Conservation (phyloP, 768 basidiomycete genomes). For the Clathrus columnatus region DNA sequence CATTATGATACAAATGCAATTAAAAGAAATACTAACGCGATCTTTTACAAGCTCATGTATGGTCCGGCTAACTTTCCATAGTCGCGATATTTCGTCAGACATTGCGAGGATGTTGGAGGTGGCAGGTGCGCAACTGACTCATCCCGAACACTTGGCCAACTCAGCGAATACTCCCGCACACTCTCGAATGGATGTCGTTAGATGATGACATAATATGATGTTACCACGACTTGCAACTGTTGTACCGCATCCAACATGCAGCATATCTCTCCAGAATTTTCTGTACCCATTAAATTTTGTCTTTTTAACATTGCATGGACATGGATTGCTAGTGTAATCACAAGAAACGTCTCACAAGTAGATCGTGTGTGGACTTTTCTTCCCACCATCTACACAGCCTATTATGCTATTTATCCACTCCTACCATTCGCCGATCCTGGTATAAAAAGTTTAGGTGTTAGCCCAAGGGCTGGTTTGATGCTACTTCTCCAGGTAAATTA, state of each 20-base stretch:
- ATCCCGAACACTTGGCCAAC: not conserved
- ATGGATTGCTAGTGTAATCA: conserved; percentile 56
- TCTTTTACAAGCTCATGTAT: conserved; percentile 95
- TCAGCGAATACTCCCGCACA: not conserved
- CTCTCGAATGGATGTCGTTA: too few relatives aligned
- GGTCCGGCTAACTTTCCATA: conserved; percentile 95
- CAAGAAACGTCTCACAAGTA: conserved; percentile 78
- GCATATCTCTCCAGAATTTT: conserved; percentile 10
- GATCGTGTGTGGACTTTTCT: conserved; percentile 74
- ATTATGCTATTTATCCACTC: conserved; percentile 71
- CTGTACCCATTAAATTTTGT: conserved; percentile 49
- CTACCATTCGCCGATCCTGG: conserved; percentile 29
- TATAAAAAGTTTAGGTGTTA: conserved; percentile 36
- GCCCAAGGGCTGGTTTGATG: conserved; percentile 70
- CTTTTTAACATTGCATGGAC: conserved; percentile 35
- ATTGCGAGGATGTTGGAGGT: conserved; percentile 29
- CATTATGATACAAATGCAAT: conserved; percentile 13
- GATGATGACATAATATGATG: conserved; percentile 2
- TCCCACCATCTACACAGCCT: conserved; percentile 74
- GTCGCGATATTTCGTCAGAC: conserved; percentile 74
- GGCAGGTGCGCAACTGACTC: too few relatives aligned
- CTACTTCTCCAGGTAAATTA: conserved; percentile 48
- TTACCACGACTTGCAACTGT: not conserved
- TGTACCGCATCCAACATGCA: not conserved
- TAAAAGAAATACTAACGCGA: conserved; percentile 49